Evolutionary conservation across 345 rosid species (phyloP), one percentile per base, ranked within the genome.

Genomic region (Eucalyptus curtisii): DNA sequence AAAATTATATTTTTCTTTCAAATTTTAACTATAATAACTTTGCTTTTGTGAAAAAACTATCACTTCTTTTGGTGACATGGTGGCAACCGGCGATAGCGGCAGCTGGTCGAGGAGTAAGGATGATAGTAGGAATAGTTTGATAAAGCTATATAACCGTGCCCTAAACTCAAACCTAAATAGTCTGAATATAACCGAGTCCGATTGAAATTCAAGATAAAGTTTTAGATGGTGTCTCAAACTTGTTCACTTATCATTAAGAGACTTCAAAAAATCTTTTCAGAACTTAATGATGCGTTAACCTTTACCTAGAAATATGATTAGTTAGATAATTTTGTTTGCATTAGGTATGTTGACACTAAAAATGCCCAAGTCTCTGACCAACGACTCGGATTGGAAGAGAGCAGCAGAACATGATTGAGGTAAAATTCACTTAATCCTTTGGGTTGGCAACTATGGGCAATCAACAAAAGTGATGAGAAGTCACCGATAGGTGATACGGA

Each of bases 121-220:
- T 61, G 71, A 53, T 20, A 53, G 59, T n/a, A 61, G 71, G 9
- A 30, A 61, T 30, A 61, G 2, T 61, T 61, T 61, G 71, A 61
- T 31, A 30, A 6, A 57, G 7, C 3, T 57, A 24, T 57, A 6
- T 7, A 61, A 30, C 33, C 33, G 2, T 30, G 31, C 15, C 33
- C 71, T 61, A 61, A 61, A 30, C 33, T 61, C 33, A 30, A 61
- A 30, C 8, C 33, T 13, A 30, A 30, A 3, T 61, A 30, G 17
- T 61, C 33, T 13, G 0, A 13, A 30, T 30, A 30, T 30, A 13
- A 30, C 8, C 1, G 4, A 30, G 8, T 61, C 71, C 2, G 0
- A 61, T 61, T 61, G 9, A 61, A 13, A 61, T 30, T 31, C 71
- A 61, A 61, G 71, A 30, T 30, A 13, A 61, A 61, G 33, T 61